A percentile compares a stretch with the other conserved stretches of the same genome.
These are phyloP conservation scores for Phytophthora tentaculata DNA, from an alignment of 352 stramenopile species.

Conservation along the genomic window DNA sequence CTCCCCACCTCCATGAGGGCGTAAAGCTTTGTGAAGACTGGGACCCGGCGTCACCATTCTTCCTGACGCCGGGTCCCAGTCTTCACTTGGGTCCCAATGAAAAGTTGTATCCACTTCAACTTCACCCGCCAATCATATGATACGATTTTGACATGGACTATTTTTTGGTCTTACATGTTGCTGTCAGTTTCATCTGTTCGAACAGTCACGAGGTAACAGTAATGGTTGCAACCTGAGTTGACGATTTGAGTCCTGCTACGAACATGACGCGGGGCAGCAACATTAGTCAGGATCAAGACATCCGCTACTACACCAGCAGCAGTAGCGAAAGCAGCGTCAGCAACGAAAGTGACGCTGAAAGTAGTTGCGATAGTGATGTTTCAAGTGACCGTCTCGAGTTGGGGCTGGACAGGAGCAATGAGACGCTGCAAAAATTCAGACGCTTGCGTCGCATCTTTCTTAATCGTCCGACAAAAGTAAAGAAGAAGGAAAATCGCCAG, in stretches of 20 bases:
- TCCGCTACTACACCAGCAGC: constrained; percentile 15
- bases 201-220: constrained; percentile 18
- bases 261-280: constrained; percentile 17
- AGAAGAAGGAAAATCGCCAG: constrained; percentile 16
- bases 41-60: constrained; percentile 24
- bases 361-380: constrained; percentile 14
- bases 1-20: constrained; percentile 37
- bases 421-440: constrained; percentile 50
- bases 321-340: constrained; percentile 28
- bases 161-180: constrained; percentile 8
- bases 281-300: neutral
- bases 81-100: no score
- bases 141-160: no score
- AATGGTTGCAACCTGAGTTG: neutral
- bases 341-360: constrained; percentile 24
- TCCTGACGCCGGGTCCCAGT: no score
- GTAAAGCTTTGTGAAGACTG: constrained; percentile 9
- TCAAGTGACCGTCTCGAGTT: constrained; percentile 27
- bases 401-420: constrained; percentile 38
- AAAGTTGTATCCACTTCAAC: no score
- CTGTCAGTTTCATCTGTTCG: constrained; percentile 14
- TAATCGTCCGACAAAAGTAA: constrained; percentile 41
- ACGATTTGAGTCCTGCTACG: constrained; percentile 1
- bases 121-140: constrained; percentile 12
- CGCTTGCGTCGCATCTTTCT: constrained; percentile 75